Base-by-base conservation (phyloP, 805 yeast species). In the Wickerhamiella musiphila region DNA sequence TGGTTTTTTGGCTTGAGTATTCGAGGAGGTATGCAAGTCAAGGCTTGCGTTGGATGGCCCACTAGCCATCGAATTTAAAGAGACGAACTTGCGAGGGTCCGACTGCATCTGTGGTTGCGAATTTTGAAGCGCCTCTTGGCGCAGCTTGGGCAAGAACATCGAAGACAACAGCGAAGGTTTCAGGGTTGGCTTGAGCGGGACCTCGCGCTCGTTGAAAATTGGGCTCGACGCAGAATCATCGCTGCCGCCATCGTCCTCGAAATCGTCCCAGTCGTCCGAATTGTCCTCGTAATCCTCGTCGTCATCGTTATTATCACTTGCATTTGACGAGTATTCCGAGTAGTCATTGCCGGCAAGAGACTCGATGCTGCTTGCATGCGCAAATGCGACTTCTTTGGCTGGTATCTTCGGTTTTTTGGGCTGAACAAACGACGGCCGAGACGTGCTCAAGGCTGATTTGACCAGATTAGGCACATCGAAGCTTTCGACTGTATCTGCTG, bases 101-200 rank as follows among this genome's bases (percentile, higher is more conserved):
- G 9, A 4, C 11, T n/a, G 11, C 8, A 18, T 14, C 11, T 10
- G 10, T n/a, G 26, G 26, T n/a, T 24, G 26, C 7, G 29, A 18
- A n/a, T 13, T 19, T 8, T 25, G 22, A 12, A 37, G 44, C 7
- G 29, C 23, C 17, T 13, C 23, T 8, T 25, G 22, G 13, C 36
- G 44, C n/a, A 43, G 51, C 19, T 48, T 41, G 33, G 51, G 47
- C 29, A 54, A 46, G 31, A 57, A 52, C 31, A 57, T 34, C n/a
- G 57, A 49, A 4, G 61, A 58, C 16, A 58, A 38, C 19, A 58
- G 42, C 6, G 63, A 58, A 6, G 56, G 51, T 20, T 56, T 46
- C 12, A 45, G 36, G 13, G 41, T 39, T 3, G 56, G 60, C 33
- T 37, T 46, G 23, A 29, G 41, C 14, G 47, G 52, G 12, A 39